phyloP scores from a whole-genome alignment of 1,139 yeast species.

The Kodamaea anthophila region DNA sequence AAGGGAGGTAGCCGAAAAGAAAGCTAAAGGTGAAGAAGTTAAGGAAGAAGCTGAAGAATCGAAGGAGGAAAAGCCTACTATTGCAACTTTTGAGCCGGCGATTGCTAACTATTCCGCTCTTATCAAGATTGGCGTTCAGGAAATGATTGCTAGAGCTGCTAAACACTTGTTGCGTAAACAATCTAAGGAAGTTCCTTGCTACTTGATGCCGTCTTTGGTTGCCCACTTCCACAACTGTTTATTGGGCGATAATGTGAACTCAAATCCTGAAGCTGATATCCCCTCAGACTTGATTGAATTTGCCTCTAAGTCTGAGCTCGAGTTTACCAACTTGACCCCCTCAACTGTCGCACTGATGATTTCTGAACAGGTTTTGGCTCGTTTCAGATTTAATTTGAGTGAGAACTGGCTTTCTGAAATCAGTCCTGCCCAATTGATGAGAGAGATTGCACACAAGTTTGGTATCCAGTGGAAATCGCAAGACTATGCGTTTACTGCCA shows the following conservation, averaged over 20 bases:
- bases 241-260: constrained; percentile 45
- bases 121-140: constrained; percentile 48
- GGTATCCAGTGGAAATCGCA: constrained; percentile 84
- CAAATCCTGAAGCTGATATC: constrained; percentile 36
- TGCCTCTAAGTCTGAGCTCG: constrained; percentile 37
- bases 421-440: constrained; percentile 46
- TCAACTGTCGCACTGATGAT: constrained; percentile 39
- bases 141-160: constrained; percentile 71
- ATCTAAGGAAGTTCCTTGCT: constrained; percentile 44
- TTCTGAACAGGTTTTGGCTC: constrained; percentile 43
- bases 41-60: constrained; percentile 12
- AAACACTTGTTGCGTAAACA: constrained; percentile 65
- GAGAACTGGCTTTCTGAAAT: constrained; percentile 39
- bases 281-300: constrained; percentile 39
- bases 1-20: constrained; percentile 24
- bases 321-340: constrained; percentile 42
- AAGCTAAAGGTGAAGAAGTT: constrained; percentile 8
- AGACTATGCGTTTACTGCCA: constrained; percentile 45
- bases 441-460: constrained; percentile 68
- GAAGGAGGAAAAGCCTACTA: constrained; percentile 24
- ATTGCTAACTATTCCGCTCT: constrained; percentile 43
- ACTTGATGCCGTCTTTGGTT: constrained; percentile 52
- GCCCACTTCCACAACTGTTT: constrained; percentile 72
- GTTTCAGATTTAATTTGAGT: constrained; percentile 60
- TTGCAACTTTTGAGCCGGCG: constrained; percentile 39